phyloP scores from a whole-genome alignment of 106 monocot species.

The Iris macrosiphon region DNA sequence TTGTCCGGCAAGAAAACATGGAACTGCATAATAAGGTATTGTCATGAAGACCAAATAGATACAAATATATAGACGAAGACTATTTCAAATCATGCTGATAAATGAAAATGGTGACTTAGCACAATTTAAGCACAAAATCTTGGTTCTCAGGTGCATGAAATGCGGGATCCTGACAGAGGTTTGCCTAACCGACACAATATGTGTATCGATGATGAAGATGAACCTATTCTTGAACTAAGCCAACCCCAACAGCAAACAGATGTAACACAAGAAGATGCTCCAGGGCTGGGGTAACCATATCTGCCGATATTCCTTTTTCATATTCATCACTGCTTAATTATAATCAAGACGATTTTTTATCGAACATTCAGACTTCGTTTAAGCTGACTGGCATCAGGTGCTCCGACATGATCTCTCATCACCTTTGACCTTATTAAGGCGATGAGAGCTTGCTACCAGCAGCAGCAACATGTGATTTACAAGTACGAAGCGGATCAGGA shows the following conservation, averaged over 20 bases:
- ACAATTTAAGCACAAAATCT: background rate
- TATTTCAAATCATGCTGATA: background rate
- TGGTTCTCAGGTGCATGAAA: conserved; percentile 28
- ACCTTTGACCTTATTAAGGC: no score
- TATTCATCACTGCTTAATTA: background rate
- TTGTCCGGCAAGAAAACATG: conserved; percentile 19
- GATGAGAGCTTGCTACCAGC: no score
- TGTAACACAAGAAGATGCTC: conserved; percentile 12
- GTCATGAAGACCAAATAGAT: background rate
- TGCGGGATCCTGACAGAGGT: conserved; percentile 8
- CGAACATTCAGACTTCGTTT: conserved; percentile 42
- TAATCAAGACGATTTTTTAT: conserved; percentile 4
- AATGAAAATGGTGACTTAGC: background rate
- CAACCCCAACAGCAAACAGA: conserved; percentile 33
- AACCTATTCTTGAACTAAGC: conserved; percentile 39
- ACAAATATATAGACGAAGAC: background rate
- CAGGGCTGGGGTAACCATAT: conserved; percentile 31
- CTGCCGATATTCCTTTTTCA: background rate
- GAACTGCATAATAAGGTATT: conserved; percentile 19
- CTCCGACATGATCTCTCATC: no score
- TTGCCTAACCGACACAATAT: conserved; percentile 14
- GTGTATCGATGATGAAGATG: conserved; percentile 9
- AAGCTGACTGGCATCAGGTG: conserved; percentile 9
- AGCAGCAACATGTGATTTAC: no score
- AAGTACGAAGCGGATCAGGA: no score